A percentile compares a stretch with the other conserved stretches of the same genome.
Conservation (phyloP, 2,329 filamentous ascomycete species). For the Fusarium ramigenum region DNA sequence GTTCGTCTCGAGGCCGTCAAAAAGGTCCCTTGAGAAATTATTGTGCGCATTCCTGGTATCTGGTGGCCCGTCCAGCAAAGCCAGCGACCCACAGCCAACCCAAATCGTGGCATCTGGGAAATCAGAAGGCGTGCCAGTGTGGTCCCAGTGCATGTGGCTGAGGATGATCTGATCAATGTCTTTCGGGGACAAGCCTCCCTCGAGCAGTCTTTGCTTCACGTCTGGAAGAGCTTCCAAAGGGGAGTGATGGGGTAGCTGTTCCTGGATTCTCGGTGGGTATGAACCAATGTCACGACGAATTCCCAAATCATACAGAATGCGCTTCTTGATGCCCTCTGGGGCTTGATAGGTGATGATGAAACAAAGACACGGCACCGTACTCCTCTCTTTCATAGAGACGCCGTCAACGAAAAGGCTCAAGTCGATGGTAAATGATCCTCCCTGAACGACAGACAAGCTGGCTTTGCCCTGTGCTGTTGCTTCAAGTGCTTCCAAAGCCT, state of each 20-base stretch:
- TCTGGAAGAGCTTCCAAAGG: not conserved
- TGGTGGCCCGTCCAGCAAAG: not conserved
- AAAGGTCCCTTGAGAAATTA: not conserved
- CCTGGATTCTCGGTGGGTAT: not conserved
- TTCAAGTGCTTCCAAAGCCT: not conserved
- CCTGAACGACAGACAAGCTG: not conserved
- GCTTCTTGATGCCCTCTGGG: not conserved
- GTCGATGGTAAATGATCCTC: not conserved
- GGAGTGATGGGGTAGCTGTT: not conserved
- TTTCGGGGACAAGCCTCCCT: not conserved
- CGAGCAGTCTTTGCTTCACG: not conserved
- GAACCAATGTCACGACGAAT: not conserved
- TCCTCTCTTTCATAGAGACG: not conserved
- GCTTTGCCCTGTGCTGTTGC: not conserved
- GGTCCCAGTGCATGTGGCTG: not conserved
- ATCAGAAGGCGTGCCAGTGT: not conserved
- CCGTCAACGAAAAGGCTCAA: not conserved
- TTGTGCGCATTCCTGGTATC: not conserved
- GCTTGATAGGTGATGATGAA: not conserved
- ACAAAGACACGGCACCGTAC: not conserved
- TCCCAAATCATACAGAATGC: not conserved
- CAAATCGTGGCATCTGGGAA: not conserved
- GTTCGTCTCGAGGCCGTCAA: not conserved
- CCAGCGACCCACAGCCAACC: not conserved
- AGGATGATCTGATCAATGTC: not conserved